Evolutionary conservation across 768 basidiomycete genomes (phyloP), one percentile per base, ranked within the genome.

Genomic region (Pisolithus albus): DNA sequence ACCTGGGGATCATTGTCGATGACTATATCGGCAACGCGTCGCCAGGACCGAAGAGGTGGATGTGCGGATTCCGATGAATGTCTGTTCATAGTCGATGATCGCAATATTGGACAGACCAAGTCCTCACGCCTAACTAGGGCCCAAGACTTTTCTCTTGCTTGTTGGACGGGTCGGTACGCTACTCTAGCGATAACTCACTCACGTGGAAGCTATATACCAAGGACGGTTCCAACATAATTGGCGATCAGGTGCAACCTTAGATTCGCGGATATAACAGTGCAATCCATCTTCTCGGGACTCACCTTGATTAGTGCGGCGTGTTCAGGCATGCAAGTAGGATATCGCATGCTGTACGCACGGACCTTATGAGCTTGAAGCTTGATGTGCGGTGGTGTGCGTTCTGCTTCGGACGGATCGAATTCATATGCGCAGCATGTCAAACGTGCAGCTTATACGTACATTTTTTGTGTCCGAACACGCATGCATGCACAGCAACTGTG

Each of bases 371-470:
- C 38, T 61, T 76, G 24, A 54, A 54, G 62, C n/a, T 63, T 88
- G 13, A 68, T 88, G 46, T 77, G 74, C 28, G 78, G 76, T 4
- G 76, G 74, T 36, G 52, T 51, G n/a, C 60, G 49, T 18, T 50
- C 56, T 13, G 24, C 52, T 7, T 26, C 46, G 50, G 51, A 61
- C 37, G 57, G 59, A 44, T 34, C 32, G 50, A 16, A 52, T 21
- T 53, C 57, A 24, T 56, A 56, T 44, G 60, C 55, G 36, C 72
- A 74, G 52, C 79, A 84, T 55, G 76, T 89, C 67, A 88, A 88
- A 62, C 87, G 87, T 41, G 84, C 84, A 0, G 80, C 91, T 21
- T 92, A 92, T 70, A 92, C 91, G 37, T 93, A 92, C 69, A 76
- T 92, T 64, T 62, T 79, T 84, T 4, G 70, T 78, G 5, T 82